A percentile compares a stretch with the other conserved stretches of the same genome.
phyloP scores from a whole-genome alignment of 2,329 filamentous ascomycete genomes.

The Apiospora kogelbergensis region DNA sequence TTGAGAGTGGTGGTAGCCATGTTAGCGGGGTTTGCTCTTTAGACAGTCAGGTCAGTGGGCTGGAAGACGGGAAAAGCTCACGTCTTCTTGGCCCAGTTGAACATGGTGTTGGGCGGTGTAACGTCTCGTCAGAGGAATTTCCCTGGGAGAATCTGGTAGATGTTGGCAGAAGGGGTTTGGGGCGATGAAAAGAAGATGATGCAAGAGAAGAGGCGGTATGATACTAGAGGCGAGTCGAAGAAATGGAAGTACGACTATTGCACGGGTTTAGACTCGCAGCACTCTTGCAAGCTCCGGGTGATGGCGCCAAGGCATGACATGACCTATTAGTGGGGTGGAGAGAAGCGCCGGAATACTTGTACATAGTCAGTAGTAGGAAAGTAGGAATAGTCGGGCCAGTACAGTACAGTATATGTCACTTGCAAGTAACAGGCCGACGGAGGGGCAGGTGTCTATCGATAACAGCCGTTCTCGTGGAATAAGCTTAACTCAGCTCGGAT shows the following conservation, averaged over 20 bases:
- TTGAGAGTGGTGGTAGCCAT: conserved; percentile 31
- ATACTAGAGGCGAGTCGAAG: background rate
- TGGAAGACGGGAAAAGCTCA: conserved; percentile 45
- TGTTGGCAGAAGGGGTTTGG: background rate
- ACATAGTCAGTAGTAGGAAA: too few relatives aligned
- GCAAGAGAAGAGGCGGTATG: background rate
- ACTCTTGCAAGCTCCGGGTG: conserved; percentile 1
- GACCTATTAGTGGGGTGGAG: background rate
- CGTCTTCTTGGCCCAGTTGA: conserved; percentile 95
- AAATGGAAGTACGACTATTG: background rate
- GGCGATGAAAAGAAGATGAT: background rate
- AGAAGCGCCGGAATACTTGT: conserved; percentile 8
- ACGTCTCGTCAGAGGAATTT: background rate
- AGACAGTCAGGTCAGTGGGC: conserved; percentile 1
- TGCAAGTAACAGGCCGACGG: background rate
- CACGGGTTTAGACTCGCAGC: background rate
- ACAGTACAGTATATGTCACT: conserved; percentile 7
- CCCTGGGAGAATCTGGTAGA: background rate
- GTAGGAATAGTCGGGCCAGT: too few relatives aligned
- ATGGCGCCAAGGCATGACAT: conserved; percentile 1
- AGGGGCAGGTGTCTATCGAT: background rate
- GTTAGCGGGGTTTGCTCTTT: conserved; percentile 20
- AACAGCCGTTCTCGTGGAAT: background rate
- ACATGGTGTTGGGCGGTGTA: conserved; percentile 51
- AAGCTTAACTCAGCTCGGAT: background rate